Conservation (phyloP, 2,329 filamentous ascomycete genomes). For the Pseudogymnoascus sp. region DNA sequence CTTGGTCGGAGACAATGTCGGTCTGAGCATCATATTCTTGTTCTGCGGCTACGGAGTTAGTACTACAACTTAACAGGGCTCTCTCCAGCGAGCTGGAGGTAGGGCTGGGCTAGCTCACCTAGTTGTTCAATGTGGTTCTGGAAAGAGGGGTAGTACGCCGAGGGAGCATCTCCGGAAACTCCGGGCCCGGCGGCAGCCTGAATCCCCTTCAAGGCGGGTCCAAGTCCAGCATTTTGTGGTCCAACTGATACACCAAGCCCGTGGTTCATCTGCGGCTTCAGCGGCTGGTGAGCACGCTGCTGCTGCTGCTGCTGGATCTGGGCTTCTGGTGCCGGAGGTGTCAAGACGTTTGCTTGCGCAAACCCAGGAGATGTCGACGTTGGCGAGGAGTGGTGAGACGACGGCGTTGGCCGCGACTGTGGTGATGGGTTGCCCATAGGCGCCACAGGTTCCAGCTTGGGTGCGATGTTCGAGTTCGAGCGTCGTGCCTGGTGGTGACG, state of each 20-base stretch:
- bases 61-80: constrained; percentile 58
- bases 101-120: constrained; percentile 65
- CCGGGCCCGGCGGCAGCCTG: constrained; percentile 27
- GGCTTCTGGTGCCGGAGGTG: constrained; percentile 51
- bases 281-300: constrained; percentile 37
- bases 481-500: constrained; percentile 63
- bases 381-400: constrained; percentile 68
- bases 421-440: constrained; percentile 49
- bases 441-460: constrained; percentile 53
- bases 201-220: constrained; percentile 21
- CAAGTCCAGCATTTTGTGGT: constrained; percentile 21
- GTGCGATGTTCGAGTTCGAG: constrained; percentile 66
- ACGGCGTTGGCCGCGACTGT: constrained; percentile 71
- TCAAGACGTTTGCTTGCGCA: constrained; percentile 50
- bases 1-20: constrained; percentile 79
- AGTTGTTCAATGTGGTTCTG: constrained; percentile 93
- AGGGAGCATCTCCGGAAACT: constrained; percentile 33
- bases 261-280: constrained; percentile 21
- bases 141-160: constrained; percentile 74
- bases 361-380: constrained; percentile 55
- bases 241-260: constrained; percentile 15
- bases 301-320: constrained; percentile 42
- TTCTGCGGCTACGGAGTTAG: constrained; percentile 66
- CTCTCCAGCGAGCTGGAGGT: constrained; percentile 36
- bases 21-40: constrained; percentile 92